Evolutionary conservation across 176 grass and related monocot species (phyloP).

Genomic region (Oryza australiensis): DNA sequence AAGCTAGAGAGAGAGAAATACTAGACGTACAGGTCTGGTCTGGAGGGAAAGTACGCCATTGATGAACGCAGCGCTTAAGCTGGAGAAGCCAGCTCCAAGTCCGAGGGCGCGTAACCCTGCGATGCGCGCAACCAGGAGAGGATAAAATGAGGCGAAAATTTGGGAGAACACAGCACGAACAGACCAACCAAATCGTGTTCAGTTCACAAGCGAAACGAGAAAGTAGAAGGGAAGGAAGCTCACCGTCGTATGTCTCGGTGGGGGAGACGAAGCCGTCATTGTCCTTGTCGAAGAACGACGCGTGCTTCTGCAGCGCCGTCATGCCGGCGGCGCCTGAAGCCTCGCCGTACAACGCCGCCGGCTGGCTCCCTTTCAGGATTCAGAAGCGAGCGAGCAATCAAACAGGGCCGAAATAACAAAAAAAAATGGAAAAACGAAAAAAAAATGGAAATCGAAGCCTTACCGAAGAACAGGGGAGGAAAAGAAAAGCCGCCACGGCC

Average conservation of each 20-base stretch:
- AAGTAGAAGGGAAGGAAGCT: neutral
- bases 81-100: constrained; percentile 34
- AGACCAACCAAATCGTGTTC: neutral
- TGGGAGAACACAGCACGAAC: neutral
- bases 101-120: constrained; percentile 58
- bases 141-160: neutral
- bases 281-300: constrained; percentile 77
- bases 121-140: neutral
- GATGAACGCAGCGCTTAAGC: constrained; percentile 46
- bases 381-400: neutral
- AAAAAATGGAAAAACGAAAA: too few relatives aligned
- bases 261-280: constrained; percentile 74
- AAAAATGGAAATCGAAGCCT: neutral
- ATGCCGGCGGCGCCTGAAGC: neutral
- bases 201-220: neutral
- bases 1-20: neutral
- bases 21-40: constrained; percentile 42
- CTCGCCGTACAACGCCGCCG: constrained; percentile 8
- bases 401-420: neutral
- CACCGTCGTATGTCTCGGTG: constrained; percentile 72
- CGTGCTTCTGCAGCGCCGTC: constrained; percentile 79
- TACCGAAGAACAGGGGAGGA: constrained; percentile 31
- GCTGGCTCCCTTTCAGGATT: neutral
- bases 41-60: constrained; percentile 43
- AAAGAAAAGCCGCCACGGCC: constrained; percentile 4